These are phyloP conservation scores for Penicillium nucicola DNA, from an alignment of 495 filamentous ascomycete species.

Conservation along the genomic window DNA sequence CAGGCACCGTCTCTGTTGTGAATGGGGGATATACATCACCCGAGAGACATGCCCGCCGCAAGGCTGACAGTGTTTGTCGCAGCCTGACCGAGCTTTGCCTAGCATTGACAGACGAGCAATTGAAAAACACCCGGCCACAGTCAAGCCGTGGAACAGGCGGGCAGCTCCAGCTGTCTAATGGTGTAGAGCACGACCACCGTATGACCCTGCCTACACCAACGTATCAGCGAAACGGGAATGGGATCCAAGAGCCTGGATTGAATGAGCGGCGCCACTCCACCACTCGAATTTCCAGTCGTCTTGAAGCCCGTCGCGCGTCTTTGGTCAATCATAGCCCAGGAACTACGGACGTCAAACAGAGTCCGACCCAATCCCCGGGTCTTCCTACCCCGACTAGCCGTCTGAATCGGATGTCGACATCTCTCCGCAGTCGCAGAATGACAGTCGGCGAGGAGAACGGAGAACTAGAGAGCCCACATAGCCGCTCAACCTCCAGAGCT, in stretches of 20 bases:
- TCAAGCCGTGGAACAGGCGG: conserved; percentile 24
- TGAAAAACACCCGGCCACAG: conserved; percentile 23
- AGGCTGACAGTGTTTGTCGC: conserved; percentile 89
- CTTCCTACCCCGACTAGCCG: conserved; percentile 30
- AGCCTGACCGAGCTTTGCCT: conserved; percentile 91
- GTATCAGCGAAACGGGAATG: conserved; percentile 37
- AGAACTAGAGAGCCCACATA: conserved; percentile 19
- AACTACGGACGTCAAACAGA: conserved; percentile 19
- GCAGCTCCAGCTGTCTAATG: conserved; percentile 25
- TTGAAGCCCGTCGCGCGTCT: conserved; percentile 70
- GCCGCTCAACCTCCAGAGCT: conserved; percentile 37
- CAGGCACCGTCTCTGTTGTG: conserved; percentile 56
- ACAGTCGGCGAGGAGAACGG: conserved; percentile 32
- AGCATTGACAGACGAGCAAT: conserved; percentile 61
- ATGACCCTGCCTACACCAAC: conserved; percentile 19
- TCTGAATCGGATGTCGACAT: conserved; percentile 37
- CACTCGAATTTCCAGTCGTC: conserved; percentile 62
- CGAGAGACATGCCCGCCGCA: conserved; percentile 81
- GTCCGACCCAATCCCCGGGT: conserved; percentile 23
- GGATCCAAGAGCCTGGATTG: conserved; percentile 43
- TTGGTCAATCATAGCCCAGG: conserved; percentile 45
- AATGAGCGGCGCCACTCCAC: conserved; percentile 44
- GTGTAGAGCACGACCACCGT: conserved; percentile 28
- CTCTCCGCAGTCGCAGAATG: conserved; percentile 33
- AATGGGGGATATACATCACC: conserved; percentile 49